These are phyloP conservation scores for Aspergillus sclerotialis DNA, from an alignment of 2,329 filamentous ascomycete genomes.

Conservation along the genomic window DNA sequence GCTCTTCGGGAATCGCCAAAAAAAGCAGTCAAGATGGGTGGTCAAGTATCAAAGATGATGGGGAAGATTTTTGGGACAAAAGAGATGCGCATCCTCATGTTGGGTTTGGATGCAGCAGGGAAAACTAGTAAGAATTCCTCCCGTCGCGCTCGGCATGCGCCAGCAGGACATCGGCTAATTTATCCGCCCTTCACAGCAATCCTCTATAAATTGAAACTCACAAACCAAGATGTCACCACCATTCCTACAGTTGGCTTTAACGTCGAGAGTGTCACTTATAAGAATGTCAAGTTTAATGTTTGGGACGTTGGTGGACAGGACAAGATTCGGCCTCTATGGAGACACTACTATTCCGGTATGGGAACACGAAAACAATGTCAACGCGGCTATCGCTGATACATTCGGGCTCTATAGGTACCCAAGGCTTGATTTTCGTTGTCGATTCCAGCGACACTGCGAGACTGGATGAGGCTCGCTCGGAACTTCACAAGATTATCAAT, in stretches of 20 bases:
- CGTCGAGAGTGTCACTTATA: constrained; percentile 97
- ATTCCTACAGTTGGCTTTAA: constrained; percentile 99
- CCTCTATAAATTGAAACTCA: constrained; percentile 95
- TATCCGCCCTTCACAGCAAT: constrained; percentile 52
- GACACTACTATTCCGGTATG: constrained; percentile 85
- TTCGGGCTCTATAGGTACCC: constrained; percentile 59
- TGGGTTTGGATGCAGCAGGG: constrained; percentile 93
- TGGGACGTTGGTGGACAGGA: constrained; percentile 99
- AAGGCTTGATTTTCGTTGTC: constrained; percentile 97
- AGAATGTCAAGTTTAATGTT: constrained; percentile 99
- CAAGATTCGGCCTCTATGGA: constrained; percentile 96
- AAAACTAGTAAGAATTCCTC: constrained; percentile 67
- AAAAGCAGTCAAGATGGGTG: constrained; percentile 63
- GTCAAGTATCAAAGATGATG: constrained; percentile 91
- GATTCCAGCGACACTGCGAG: constrained; percentile 88
- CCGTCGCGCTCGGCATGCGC: neutral
- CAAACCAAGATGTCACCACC: constrained; percentile 90
- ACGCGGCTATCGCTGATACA: neutral
- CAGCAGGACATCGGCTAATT: neutral
- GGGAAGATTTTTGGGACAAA: constrained; percentile 98
- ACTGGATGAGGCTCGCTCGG: constrained; percentile 86
- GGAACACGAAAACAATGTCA: neutral
- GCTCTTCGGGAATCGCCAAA: constrained; percentile 9
- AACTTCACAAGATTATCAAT: constrained; percentile 95
- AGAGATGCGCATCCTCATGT: constrained; percentile 98